Base-by-base conservation (phyloP, 1,139 yeast genomes). In the Nakaseomyces uthaithaninus region DNA sequence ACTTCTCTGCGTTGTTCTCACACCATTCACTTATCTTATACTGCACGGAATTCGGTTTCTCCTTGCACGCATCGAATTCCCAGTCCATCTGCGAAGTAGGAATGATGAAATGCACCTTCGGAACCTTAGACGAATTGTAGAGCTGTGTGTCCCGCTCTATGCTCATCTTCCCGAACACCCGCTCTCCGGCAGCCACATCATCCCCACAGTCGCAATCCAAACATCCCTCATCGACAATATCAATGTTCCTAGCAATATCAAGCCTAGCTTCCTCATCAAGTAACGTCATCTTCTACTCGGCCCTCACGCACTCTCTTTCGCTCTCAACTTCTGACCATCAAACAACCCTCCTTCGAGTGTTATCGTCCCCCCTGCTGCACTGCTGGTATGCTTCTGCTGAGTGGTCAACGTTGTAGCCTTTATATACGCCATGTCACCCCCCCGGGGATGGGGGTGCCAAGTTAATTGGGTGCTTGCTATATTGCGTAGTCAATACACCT, bases 21-120 rank as follows among this genome's bases (percentile, higher is more conserved):
- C 72, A 68, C 84, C 84, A 80, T 7, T 54, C 38, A 8, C 63
- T 59, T 8, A 82, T 68, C 8, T 64, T 65, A 35, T 70, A 52
- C 37, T 81, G 73, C 26, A 86, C 68, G 0, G 80, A 68, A 2
- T 72, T 69, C 19, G 62, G 45, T 3, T 65, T 72, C 36, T 74
- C 80, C 8, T 72, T 64, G 10, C 63, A 55, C 5, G 94, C 86
- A 55, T 82, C 82, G 47, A 77, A 93, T 5, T 64, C 66, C 97
- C 98, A 91, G 62, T 91, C 95, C 1, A 74, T 59, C 51, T 79
- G 77, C 11, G 93, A 94, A 0, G 96, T 86, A 2, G 95, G 80
- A 0, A 89, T 78, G 15, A 87, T 62, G 24, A 86, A 65, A 51
- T 89, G 96, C 17, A 81, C 55, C 5, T 77, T 80, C 43, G 76